Evolutionary conservation across 2,329 filamentous ascomycete species (phyloP).

Genomic region (Monilinia polystroma): DNA sequence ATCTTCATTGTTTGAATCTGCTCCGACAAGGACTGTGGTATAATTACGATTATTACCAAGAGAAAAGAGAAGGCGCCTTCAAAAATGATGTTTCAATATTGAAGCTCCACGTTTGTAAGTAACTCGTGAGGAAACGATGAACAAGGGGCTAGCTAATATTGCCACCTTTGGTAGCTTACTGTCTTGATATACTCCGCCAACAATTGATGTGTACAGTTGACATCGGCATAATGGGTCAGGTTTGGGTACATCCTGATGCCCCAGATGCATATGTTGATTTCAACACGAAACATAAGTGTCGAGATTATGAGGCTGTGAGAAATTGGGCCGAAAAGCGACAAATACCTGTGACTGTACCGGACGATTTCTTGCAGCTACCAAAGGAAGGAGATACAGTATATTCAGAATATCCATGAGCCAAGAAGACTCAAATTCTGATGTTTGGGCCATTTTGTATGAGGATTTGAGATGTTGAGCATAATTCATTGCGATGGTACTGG

Average conservation of each 20-base stretch:
- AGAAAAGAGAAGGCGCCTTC: conserved; percentile 47
- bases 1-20: conserved; percentile 43
- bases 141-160: background rate
- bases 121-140: background rate
- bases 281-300: conserved; percentile 53
- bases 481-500: background rate
- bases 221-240: conserved; percentile 52
- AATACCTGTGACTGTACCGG: conserved; percentile 35
- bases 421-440: background rate
- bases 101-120: conserved; percentile 45
- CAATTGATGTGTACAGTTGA: conserved; percentile 56
- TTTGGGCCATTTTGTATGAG: background rate
- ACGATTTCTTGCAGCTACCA: conserved; percentile 36
- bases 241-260: conserved; percentile 49
- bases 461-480: background rate
- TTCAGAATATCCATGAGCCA: background rate
- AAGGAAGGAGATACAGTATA: conserved; percentile 28
- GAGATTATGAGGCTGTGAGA: conserved; percentile 52
- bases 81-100: conserved; percentile 49
- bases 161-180: conserved; percentile 45
- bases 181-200: conserved; percentile 54
- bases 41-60: conserved; percentile 53
- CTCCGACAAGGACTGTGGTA: conserved; percentile 52
- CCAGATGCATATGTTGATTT: conserved; percentile 51
- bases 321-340: conserved; percentile 52